Percentiles rank a stretch among this genome's conserved stretches.
phyloP scores from a whole-genome alignment of 1,139 yeast species.

The Yamadazyma oceani region DNA sequence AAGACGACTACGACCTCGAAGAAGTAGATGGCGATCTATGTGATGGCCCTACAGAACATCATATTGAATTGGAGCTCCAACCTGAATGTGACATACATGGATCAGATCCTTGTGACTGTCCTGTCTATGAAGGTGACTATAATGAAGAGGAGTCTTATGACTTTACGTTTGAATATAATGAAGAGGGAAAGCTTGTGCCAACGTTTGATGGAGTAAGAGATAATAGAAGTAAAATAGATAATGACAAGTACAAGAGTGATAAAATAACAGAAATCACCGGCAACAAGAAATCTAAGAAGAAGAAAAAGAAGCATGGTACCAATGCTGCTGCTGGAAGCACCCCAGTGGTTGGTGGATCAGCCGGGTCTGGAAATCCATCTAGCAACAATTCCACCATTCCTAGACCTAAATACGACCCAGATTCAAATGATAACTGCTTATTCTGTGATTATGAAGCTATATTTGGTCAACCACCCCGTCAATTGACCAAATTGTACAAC shows the following conservation, averaged over 20 bases:
- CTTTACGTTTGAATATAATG: constrained; percentile 46
- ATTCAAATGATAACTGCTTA: constrained; percentile 14
- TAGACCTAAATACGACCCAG: constrained; percentile 13
- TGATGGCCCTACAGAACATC: constrained; percentile 35
- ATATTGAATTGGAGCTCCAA: constrained; percentile 43
- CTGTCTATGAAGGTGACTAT: constrained; percentile 24
- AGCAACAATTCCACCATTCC: background rate
- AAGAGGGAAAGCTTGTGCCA: constrained; percentile 44
- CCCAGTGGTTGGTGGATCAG: too few relatives aligned
- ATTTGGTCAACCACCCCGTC: constrained; percentile 21
- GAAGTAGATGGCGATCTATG: constrained; percentile 30
- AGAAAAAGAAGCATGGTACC: constrained; percentile 5
- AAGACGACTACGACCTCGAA: constrained; percentile 41
- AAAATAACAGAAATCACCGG: constrained; percentile 11
- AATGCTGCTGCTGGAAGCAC: too few relatives aligned
- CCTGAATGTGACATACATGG: constrained; percentile 37
- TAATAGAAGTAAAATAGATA: constrained; percentile 22
- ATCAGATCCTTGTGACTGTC: constrained; percentile 32
- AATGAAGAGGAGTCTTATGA: constrained; percentile 41
- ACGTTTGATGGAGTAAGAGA: constrained; percentile 43
- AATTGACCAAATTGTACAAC: constrained; percentile 28
- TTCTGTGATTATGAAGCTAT: constrained; percentile 19
- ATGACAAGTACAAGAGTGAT: constrained; percentile 3
- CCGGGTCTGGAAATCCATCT: too few relatives aligned
- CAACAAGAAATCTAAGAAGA: constrained; percentile 13